Percentiles rank a stretch among this genome's conserved stretches.
Conservation (phyloP, 2,329 filamentous ascomycete species). For the Sporothrix schenckii region DNA sequence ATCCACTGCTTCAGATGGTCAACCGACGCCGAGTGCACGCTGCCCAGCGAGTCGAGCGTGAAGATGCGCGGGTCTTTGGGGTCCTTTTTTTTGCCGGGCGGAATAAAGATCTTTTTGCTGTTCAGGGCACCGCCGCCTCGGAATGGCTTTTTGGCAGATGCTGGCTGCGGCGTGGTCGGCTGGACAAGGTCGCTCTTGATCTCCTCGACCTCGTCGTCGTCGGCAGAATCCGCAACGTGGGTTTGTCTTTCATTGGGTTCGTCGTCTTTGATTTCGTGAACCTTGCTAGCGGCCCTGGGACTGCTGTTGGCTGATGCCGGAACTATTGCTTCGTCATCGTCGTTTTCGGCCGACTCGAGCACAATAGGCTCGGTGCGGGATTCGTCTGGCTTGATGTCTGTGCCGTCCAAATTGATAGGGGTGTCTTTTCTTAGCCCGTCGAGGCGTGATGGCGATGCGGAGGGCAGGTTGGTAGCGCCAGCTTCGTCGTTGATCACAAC, state of each 20-base stretch:
- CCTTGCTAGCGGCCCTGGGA: not conserved
- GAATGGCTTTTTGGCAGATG: constrained; percentile 31
- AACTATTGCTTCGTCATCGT: not conserved
- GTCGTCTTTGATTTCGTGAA: constrained; percentile 16
- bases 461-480: not conserved
- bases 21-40: constrained; percentile 64
- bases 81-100: constrained; percentile 49
- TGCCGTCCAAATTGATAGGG: constrained; percentile 22
- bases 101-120: constrained; percentile 42
- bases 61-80: constrained; percentile 70
- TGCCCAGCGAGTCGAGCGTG: constrained; percentile 82
- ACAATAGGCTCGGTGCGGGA: not conserved
- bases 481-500: constrained; percentile 6
- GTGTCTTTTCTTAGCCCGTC: constrained; percentile 17
- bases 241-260: not conserved
- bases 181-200: constrained; percentile 31
- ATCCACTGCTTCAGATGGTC: constrained; percentile 76
- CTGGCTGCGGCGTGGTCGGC: constrained; percentile 7
- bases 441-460: not conserved
- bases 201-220: constrained; percentile 31
- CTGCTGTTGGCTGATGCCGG: not conserved
- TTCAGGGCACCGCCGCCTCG: constrained; percentile 33
- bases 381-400: not conserved
- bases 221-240: constrained; percentile 15
- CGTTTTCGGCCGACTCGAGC: constrained; percentile 19